These are phyloP conservation scores for Petunia hybrid DNA, from an alignment of 305 asterid species.

Conservation along the genomic window DNA sequence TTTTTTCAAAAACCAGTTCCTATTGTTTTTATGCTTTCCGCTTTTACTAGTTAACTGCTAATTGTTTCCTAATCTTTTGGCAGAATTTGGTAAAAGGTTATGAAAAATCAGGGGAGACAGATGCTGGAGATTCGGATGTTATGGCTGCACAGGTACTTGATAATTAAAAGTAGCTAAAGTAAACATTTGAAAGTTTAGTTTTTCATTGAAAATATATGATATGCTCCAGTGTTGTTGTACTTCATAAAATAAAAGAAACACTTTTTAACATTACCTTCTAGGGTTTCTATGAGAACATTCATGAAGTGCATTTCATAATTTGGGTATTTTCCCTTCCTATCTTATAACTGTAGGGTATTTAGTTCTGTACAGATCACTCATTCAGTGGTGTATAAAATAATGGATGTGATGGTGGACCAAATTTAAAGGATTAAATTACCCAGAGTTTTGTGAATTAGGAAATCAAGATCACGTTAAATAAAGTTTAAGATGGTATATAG, in stretches of 20 bases:
- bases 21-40: background rate
- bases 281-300: background rate
- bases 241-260: background rate
- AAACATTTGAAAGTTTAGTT: background rate
- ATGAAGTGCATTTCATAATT: background rate
- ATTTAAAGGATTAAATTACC: background rate
- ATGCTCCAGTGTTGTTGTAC: background rate
- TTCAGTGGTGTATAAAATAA: background rate
- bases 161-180: background rate
- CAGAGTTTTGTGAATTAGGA: background rate
- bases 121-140: constrained; percentile 60
- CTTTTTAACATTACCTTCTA: background rate
- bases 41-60: background rate
- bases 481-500: background rate
- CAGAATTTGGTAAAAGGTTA: constrained; percentile 62
- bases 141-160: constrained; percentile 65
- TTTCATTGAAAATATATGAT: background rate
- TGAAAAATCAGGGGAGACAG: constrained; percentile 55
- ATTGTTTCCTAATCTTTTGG: background rate
- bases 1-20: background rate
- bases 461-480: background rate
- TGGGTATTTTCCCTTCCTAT: background rate
- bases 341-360: background rate
- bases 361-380: background rate
- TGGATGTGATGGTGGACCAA: background rate